Base-by-base conservation (phyloP, 2,329 filamentous ascomycete genomes). In the Periconia macrospinosa region DNA sequence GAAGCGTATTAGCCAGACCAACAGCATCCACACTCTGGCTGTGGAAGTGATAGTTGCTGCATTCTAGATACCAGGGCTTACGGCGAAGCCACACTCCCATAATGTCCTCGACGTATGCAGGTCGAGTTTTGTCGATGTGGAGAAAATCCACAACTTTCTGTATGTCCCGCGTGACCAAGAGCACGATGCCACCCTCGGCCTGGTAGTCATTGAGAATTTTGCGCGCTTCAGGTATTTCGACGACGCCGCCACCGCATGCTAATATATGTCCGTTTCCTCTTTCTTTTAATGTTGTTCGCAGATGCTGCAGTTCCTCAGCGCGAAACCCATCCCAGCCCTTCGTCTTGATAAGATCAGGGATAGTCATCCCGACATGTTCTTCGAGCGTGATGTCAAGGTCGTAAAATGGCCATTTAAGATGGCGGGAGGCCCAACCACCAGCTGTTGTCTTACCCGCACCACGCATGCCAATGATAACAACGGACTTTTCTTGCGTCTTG, bases 391-490 rank as follows among this genome's bases (percentile, higher is more conserved):
- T 85, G 70, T 99, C 94, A 27, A 99, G 82, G 69, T 99, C 94
- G 50, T 95, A 78, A 56, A 96, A 87, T 7, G 89, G 86, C 69
- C 91, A 86, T 47, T 86, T 84, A 1, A 97, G 79, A 27, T 89
- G 83, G 56, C 84, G 84, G 0, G 89, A 87, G 67, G 94, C 88
- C 91, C 92, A 96, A 14, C 85, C 83, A 49, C 94, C 94, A 35
- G 90, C 89, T 0, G 94, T 99, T 0, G 94, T 97, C 78, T 99
- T 99, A 23, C 94, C 94, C 41, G 92, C 94, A 52, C 94, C 94
- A 60, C 94, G 86, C 94, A 99, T 99, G 10, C 94, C 94, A 61
- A 99, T 93, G 56, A 99, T 88, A 76, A 97, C 92, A 48, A 97
- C 87, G 0, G 92, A 96, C 45, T 84, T 83, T 63, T 84, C 61